A percentile compares a stretch with the other conserved stretches of the same genome.
These are phyloP conservation scores for Breynia disticha DNA, from an alignment of 441 rosid species.

Conservation along the genomic window DNA sequence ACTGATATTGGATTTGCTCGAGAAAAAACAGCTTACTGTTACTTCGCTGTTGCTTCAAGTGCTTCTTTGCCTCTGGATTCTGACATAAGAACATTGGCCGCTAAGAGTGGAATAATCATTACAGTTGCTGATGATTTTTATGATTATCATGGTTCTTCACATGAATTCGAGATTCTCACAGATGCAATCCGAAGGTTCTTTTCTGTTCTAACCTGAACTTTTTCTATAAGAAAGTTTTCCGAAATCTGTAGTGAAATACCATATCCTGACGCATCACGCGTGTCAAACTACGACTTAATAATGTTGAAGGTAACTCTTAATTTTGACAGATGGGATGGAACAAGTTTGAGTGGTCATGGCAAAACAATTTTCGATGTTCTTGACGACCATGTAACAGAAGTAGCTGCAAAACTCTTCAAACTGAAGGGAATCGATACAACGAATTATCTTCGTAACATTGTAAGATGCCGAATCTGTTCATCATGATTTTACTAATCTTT, in stretches of 20 bases:
- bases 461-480: constrained; percentile 13
- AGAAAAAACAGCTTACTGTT: constrained; percentile 50
- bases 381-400: constrained; percentile 31
- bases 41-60: constrained; percentile 40
- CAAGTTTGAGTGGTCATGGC: constrained; percentile 33
- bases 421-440: constrained; percentile 30
- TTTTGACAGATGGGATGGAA: constrained; percentile 42
- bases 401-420: constrained; percentile 18
- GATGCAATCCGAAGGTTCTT: constrained; percentile 37
- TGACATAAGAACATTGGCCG: constrained; percentile 19
- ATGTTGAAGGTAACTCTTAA: background rate
- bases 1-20: constrained; percentile 55
- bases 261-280: no score
- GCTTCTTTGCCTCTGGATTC: constrained; percentile 30
- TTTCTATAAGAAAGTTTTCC: no score
- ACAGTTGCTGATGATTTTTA: constrained; percentile 68
- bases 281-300: no score
- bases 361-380: constrained; percentile 44
- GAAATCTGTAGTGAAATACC: no score
- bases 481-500: no score
- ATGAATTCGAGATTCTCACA: constrained; percentile 38
- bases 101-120: constrained; percentile 41
- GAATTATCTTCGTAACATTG: constrained; percentile 26
- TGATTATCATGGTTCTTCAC: constrained; percentile 39
- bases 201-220: background rate